phyloP scores from a whole-genome alignment of 2,329 filamentous ascomycete genomes.

The Paramyrothecium sp. region DNA sequence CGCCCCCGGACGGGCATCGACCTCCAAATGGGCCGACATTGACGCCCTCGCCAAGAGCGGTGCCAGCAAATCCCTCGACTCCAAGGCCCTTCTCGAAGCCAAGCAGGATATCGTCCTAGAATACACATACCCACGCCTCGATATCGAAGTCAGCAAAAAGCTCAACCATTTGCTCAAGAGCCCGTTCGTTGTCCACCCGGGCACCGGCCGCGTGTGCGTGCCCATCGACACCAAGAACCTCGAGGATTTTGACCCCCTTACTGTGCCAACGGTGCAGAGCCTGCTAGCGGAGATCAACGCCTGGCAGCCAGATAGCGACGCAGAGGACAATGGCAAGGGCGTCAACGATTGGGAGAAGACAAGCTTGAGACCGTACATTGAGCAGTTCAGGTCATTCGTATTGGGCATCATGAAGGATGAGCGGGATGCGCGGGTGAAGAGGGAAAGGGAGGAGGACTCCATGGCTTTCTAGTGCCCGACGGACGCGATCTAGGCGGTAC shows the following conservation, averaged over 20 bases:
- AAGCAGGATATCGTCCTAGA: slow-evolving; percentile 97
- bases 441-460: slow-evolving; percentile 50
- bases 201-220: slow-evolving; percentile 91
- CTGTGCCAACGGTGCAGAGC: slow-evolving; percentile 84
- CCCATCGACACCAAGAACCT: slow-evolving; percentile 77
- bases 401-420: slow-evolving; percentile 75
- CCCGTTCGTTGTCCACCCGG: slow-evolving; percentile 94
- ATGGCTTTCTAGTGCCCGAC: slow-evolving; percentile 49
- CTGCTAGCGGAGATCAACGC: slow-evolving; percentile 83
- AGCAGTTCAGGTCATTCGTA: slow-evolving; percentile 84
- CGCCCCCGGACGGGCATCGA: slow-evolving; percentile 71
- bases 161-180: slow-evolving; percentile 97
- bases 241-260: slow-evolving; percentile 82
- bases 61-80: slow-evolving; percentile 69
- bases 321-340: slow-evolving; percentile 34
- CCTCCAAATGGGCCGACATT: slow-evolving; percentile 92
- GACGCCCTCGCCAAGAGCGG: slow-evolving; percentile 79
- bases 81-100: slow-evolving; percentile 73
- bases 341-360: slow-evolving; percentile 96
- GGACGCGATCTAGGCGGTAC: not conserved
- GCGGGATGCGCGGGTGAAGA: slow-evolving; percentile 52
- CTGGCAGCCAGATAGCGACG: slow-evolving; percentile 55
- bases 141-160: slow-evolving; percentile 97
- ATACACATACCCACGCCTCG: slow-evolving; percentile 95
- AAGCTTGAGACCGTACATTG: slow-evolving; percentile 86